These are phyloP conservation scores for Pythium plurisporium DNA, from an alignment of 352 stramenopile species.

Conservation along the genomic window DNA sequence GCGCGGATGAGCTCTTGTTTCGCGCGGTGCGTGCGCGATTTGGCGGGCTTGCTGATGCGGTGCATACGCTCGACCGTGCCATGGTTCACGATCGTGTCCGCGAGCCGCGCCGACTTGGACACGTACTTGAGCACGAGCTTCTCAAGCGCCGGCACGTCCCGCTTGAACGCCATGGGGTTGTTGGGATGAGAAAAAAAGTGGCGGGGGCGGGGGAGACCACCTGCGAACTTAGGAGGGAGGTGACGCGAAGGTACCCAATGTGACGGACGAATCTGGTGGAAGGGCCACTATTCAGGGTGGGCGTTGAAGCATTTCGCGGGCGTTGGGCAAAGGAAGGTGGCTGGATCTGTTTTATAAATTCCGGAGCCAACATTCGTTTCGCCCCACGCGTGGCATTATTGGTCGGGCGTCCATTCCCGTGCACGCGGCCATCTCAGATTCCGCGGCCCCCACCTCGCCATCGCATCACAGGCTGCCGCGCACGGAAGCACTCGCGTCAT, in stretches of 20 bases:
- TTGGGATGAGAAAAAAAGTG: not conserved
- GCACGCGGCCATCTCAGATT: too few relatives aligned
- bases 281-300: not conserved
- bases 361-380: not conserved
- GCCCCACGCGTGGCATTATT: not conserved
- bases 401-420: not conserved
- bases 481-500: too few relatives aligned
- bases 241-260: not conserved
- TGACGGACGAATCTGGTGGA: not conserved
- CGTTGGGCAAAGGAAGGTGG: not conserved
- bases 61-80: constrained; percentile 59
- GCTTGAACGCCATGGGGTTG: constrained; percentile 76
- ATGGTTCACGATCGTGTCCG: constrained; percentile 67
- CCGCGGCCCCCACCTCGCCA: too few relatives aligned
- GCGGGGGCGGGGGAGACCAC: not conserved
- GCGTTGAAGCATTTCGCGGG: too few relatives aligned
- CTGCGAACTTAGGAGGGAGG: not conserved
- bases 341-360: not conserved
- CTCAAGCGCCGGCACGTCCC: constrained; percentile 74
- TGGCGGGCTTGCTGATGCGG: constrained; percentile 64
- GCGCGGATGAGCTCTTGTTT: constrained; percentile 86
- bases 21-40: constrained; percentile 77
- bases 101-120: constrained; percentile 70
- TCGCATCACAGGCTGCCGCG: too few relatives aligned
- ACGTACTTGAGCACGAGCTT: constrained; percentile 89